A percentile compares a stretch with the other conserved stretches of the same genome.
Evolutionary conservation across 495 filamentous ascomycete species (phyloP).

Genomic region (Physcia stellaris): DNA sequence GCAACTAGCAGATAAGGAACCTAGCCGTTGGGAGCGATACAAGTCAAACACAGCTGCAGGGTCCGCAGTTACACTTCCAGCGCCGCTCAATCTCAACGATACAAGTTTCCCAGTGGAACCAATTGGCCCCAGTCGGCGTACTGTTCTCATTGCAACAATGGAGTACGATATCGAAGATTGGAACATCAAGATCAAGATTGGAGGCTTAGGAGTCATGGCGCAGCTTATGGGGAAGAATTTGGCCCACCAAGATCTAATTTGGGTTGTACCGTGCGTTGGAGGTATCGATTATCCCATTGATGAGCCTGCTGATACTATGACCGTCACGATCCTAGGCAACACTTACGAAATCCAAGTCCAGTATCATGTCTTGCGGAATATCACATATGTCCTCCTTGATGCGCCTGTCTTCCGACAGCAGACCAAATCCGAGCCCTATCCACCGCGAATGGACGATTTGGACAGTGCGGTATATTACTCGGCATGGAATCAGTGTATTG

Average conservation of each 20-base stretch:
- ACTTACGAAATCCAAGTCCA: slow-evolving; percentile 22
- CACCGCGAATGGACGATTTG: slow-evolving; percentile 33
- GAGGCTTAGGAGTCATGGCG: slow-evolving; percentile 37
- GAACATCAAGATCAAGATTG: slow-evolving; percentile 37
- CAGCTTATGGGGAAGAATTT: slow-evolving; percentile 36
- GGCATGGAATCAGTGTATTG: slow-evolving; percentile 43
- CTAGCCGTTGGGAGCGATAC: too few species aligned
- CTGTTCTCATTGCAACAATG: slow-evolving; percentile 38
- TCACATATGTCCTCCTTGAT: slow-evolving; percentile 35
- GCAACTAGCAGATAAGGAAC: too few species aligned
- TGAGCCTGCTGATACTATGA: slow-evolving; percentile 28
- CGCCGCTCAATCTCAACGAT: too few species aligned
- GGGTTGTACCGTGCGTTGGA: slow-evolving; percentile 37
- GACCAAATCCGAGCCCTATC: slow-evolving; percentile 31
- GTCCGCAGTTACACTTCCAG: too few species aligned
- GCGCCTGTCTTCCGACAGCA: slow-evolving; percentile 34
- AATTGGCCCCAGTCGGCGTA: too few species aligned
- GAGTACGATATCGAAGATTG: slow-evolving; percentile 39
- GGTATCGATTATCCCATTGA: slow-evolving; percentile 35
- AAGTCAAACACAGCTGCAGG: too few species aligned
- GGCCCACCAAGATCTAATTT: slow-evolving; percentile 35
- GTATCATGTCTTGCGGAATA: slow-evolving; percentile 34
- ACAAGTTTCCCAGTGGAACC: too few species aligned
- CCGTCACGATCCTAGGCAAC: slow-evolving; percentile 27
- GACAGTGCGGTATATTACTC: slow-evolving; percentile 50